Evolutionary conservation across 257 asterid species (phyloP).

Genomic region (Capsicum pubescens): DNA sequence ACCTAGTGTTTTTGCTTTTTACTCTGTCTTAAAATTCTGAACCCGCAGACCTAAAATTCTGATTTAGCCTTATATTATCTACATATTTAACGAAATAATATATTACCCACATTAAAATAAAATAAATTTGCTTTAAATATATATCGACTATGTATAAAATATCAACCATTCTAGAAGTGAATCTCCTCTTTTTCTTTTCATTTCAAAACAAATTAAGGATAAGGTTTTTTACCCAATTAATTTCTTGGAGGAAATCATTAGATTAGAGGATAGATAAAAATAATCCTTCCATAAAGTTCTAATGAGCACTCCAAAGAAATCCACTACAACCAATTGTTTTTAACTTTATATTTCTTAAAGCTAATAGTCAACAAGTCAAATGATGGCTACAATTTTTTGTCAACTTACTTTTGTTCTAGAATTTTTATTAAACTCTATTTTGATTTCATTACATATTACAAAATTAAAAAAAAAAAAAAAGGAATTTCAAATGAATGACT

Average conservation of each 20-base stretch:
- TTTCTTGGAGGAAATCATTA: slow-evolving; percentile 5
- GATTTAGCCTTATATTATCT: too few relatives aligned
- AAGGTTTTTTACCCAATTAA: slow-evolving; percentile 3
- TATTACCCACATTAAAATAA: too few relatives aligned
- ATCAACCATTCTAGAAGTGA: neutral
- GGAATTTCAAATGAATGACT: too few relatives aligned
- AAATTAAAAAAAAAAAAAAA: too few relatives aligned
- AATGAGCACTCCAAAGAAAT: neutral
- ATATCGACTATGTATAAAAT: neutral
- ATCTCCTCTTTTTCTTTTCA: neutral
- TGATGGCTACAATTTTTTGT: neutral
- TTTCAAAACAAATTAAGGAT: neutral
- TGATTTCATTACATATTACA: neutral
- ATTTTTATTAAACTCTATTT: neutral
- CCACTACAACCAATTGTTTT: neutral
- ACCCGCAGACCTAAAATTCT: too few relatives aligned
- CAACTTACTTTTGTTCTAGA: neutral
- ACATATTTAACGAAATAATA: too few relatives aligned
- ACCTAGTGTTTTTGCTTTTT: too few relatives aligned
- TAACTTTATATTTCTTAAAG: neutral
- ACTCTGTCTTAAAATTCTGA: too few relatives aligned
- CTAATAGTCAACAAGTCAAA: slow-evolving; percentile 24
- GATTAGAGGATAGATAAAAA: slow-evolving; percentile 3
- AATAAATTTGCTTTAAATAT: neutral
- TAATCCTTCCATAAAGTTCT: neutral